These are phyloP conservation scores for Babesia bovis DNA, from an alignment of 169 alveolate genomes.

Conservation along the genomic window DNA sequence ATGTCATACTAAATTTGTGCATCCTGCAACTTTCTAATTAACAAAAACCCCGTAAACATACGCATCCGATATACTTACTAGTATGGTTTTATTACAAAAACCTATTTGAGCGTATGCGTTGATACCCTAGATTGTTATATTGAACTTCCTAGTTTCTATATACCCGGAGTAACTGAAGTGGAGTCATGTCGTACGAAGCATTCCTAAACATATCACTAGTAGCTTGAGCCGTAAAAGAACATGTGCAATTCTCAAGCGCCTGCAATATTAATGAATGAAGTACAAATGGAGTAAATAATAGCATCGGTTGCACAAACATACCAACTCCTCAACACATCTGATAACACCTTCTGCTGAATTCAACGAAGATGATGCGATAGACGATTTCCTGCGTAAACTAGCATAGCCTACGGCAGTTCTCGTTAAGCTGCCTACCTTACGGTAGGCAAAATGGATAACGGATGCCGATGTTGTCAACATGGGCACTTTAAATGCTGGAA, in stretches of 20 bases:
- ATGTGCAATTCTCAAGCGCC: slow-evolving; percentile 25
- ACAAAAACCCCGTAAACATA: not conserved
- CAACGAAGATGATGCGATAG: not conserved
- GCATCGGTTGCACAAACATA: not conserved
- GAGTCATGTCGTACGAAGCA: slow-evolving; percentile 29
- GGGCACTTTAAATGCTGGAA: too few relatives aligned
- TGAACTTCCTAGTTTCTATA: not conserved
- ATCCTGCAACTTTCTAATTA: not conserved
- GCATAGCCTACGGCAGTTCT: not conserved
- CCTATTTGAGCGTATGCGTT: slow-evolving; percentile 39
- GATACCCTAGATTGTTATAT: slow-evolving; percentile 13
- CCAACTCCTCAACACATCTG: slow-evolving; percentile 45
- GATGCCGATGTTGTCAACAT: slow-evolving; percentile 14
- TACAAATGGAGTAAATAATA: not conserved
- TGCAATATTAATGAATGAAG: not conserved
- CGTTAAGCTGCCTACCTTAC: not conserved
- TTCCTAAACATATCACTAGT: slow-evolving; percentile 33
- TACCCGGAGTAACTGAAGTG: slow-evolving; percentile 63
- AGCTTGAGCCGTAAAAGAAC: slow-evolving; percentile 11
- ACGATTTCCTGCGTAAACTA: not conserved
- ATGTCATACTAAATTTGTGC: slow-evolving; percentile 32
- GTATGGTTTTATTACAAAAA: slow-evolving; percentile 28
- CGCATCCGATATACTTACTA: slow-evolving; percentile 15
- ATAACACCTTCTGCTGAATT: slow-evolving; percentile 11
- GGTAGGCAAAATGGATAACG: not conserved